Evolutionary conservation across 192 early-diverging fungal species (phyloP), one percentile per base, ranked within the genome.

Genomic region (Coemansia sp.): DNA sequence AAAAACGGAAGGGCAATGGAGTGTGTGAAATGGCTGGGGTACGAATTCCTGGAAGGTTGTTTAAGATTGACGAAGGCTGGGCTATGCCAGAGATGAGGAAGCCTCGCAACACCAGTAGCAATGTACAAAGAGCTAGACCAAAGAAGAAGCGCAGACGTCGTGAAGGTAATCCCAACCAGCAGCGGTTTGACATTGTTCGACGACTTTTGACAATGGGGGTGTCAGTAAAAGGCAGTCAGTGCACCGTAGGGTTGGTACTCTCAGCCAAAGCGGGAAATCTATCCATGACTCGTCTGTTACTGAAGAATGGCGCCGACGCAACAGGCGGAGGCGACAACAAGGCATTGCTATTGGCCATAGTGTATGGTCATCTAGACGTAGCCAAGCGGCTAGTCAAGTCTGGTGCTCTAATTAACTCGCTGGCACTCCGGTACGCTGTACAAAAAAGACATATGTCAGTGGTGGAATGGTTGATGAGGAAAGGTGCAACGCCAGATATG

Each of bases 401-500:
- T 4, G 78, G 78, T 14, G 78, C 78, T 2, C 73, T 66, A 6
- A 47, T 75, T 10, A 69, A 54, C 49, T 70, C 78, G 49, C 26
- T 74, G 56, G 78, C 73, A 2, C 64, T 81, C 38, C 56, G 78
- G 7, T 81, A 81, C 53, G 78, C 78, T 1, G 78, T 81, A 28
- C 78, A 81, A 49, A 81, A 81, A 47, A 52, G 60, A 7, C 78
- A 75, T 23, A 26, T 26, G 1, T 25, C 55, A 5, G 51, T 81
- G 5, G 44, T 69, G 1, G 41, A 57, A 0, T 81, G 73, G 72
- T 54, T 81, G 25, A 63, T 81, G 78, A 68, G 68, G 47, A 63
- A 66, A 14, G 78, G 73, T 21, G 78, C 64, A 48, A 73, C 58
- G 23, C 78, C 78, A n/a, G 77, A 80, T 56, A 74, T 80, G 71